These are phyloP conservation scores for Sesbania bispinosa DNA, from an alignment of 306 rosid genomes.

Conservation along the genomic window DNA sequence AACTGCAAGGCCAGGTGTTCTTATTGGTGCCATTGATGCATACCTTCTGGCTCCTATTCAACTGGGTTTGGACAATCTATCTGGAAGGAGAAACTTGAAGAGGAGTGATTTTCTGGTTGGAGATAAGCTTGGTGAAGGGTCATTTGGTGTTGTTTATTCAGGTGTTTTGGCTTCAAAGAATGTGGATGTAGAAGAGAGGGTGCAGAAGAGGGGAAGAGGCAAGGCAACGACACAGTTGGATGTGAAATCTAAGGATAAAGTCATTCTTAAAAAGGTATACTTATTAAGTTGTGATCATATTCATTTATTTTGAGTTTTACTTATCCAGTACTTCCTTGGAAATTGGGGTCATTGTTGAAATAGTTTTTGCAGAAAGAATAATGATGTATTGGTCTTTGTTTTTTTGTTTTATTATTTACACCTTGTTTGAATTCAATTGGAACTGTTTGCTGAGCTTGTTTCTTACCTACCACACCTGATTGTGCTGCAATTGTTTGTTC, in stretches of 20 bases:
- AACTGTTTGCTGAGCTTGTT: background rate
- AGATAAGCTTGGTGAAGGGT: constrained; percentile 85
- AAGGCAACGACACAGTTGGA: constrained; percentile 31
- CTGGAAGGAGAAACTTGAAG: constrained; percentile 74
- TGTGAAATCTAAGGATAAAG: constrained; percentile 63
- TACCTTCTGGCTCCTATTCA: constrained; percentile 92
- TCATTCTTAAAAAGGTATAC: constrained; percentile 85
- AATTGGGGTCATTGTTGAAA: no score
- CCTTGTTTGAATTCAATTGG: background rate
- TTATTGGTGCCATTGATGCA: constrained; percentile 86
- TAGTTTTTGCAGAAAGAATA: background rate
- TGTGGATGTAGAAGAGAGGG: constrained; percentile 29
- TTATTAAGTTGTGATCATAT: background rate
- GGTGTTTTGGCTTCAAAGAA: constrained; percentile 68
- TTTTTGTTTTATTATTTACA: background rate
- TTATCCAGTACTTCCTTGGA: no score
- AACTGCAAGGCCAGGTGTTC: constrained; percentile 91
- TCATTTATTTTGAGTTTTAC: background rate
- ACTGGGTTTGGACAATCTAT: constrained; percentile 56
- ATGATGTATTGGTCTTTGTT: background rate
- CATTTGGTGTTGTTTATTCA: constrained; percentile 86
- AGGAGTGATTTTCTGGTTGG: constrained; percentile 65
- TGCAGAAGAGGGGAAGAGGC: constrained; percentile 46
- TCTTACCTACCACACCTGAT: no score
- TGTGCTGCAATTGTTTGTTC: background rate